Percentiles rank a stretch among this genome's conserved stretches.
Evolutionary conservation across 495 filamentous ascomycete species (phyloP).

Genomic region (Neurospora pannonica): DNA sequence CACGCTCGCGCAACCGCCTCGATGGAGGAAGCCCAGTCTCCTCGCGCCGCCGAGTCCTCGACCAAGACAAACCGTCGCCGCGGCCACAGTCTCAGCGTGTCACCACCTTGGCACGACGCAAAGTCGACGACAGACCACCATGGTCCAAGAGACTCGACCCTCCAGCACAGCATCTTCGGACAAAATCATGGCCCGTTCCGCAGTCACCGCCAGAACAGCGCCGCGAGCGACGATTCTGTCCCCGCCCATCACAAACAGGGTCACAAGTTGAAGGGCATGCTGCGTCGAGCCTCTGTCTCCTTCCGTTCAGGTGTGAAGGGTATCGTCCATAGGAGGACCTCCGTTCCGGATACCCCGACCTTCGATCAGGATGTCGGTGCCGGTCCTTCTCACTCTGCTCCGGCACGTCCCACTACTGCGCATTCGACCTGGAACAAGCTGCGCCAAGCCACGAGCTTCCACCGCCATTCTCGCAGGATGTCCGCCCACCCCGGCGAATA

Average conservation of each 20-base stretch:
- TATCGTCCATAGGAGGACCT: constrained; percentile 37
- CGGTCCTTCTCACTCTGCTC: constrained; percentile 6
- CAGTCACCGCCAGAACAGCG: background rate
- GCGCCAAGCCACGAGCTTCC: constrained; percentile 40
- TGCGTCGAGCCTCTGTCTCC: constrained; percentile 43
- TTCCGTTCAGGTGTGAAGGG: constrained; percentile 31
- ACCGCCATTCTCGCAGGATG: constrained; percentile 32
- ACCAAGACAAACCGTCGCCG: background rate
- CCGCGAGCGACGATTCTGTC: constrained; percentile 5
- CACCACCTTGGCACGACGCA: background rate
- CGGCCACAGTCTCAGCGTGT: background rate
- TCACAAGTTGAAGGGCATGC: constrained; percentile 28
- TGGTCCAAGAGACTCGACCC: background rate
- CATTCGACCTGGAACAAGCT: constrained; percentile 39
- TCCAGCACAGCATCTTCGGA: background rate
- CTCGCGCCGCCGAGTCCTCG: background rate
- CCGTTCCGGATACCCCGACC: constrained; percentile 27
- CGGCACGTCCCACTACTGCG: constrained; percentile 32
- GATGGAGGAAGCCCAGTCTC: background rate
- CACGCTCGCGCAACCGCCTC: background rate
- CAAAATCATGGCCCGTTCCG: background rate
- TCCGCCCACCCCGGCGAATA: constrained; percentile 25
- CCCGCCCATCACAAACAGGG: constrained; percentile 11
- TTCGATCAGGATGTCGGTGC: constrained; percentile 20
- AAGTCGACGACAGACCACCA: background rate